These are phyloP conservation scores for Candida coquimbonensis DNA, from an alignment of 805 yeast species.

Conservation along the genomic window DNA sequence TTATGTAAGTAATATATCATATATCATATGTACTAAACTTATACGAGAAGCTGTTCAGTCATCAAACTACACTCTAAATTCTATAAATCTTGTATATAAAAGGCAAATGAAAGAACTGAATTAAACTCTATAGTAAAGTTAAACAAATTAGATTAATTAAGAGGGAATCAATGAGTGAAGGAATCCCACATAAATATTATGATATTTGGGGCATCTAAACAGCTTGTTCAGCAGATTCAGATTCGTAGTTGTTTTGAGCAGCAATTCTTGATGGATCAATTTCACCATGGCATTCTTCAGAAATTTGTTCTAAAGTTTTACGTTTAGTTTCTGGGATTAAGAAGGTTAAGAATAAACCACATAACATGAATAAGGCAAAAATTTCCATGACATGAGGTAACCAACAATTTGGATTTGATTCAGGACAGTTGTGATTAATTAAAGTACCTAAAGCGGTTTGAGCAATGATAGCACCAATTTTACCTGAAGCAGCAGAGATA, in stretches of 20 bases:
- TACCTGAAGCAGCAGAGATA: constrained; percentile 88
- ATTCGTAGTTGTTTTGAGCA: constrained; percentile 8
- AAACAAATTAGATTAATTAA: not conserved
- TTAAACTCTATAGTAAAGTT: not conserved
- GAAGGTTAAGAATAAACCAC: constrained; percentile 60
- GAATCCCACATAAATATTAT: not conserved
- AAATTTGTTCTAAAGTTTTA: constrained; percentile 78
- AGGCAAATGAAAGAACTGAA: not conserved
- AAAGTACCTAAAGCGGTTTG: constrained; percentile 84
- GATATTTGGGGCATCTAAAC: constrained; percentile 3
- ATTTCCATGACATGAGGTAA: constrained; percentile 91
- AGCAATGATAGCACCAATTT: constrained; percentile 89
- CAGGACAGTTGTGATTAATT: constrained; percentile 69
- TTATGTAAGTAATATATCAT: too few relatives aligned
- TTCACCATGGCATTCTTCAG: constrained; percentile 81
- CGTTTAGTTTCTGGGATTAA: constrained; percentile 88
- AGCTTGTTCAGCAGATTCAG: constrained; percentile 15
- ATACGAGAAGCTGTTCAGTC: too few relatives aligned
- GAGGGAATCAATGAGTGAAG: not conserved
- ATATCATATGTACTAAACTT: too few relatives aligned
- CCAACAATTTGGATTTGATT: constrained; percentile 56
- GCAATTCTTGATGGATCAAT: constrained; percentile 39
- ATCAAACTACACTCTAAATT: not conserved
- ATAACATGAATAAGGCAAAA: constrained; percentile 84
- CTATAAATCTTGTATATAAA: not conserved